Conservation (phyloP, 1,284 basidiomycete genomes). For the Leccinum angustisporum region DNA sequence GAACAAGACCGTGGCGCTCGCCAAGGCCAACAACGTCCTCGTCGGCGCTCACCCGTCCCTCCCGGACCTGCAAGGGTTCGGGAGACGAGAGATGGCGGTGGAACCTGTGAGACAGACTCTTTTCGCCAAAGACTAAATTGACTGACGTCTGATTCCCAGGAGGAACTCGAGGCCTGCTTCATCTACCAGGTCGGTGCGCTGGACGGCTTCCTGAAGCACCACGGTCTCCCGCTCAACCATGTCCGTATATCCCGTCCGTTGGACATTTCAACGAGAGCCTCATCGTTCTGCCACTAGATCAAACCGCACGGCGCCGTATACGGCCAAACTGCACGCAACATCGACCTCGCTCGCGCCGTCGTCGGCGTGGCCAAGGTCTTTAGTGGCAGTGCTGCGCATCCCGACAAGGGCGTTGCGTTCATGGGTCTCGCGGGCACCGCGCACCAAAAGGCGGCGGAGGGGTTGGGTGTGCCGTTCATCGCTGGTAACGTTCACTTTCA, state of each 20-base stretch:
- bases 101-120: constrained; percentile 42
- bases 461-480: constrained; percentile 55
- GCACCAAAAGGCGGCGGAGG: constrained; percentile 53
- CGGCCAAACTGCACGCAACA: constrained; percentile 51
- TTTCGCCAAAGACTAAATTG: not conserved
- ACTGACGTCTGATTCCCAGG: constrained; percentile 26
- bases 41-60: constrained; percentile 65
- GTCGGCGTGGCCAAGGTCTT: constrained; percentile 53
- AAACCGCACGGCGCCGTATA: constrained; percentile 62
- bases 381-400: constrained; percentile 20
- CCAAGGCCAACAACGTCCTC: constrained; percentile 49
- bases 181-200: constrained; percentile 65
- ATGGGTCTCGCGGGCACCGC: constrained; percentile 60
- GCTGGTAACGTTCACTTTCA: constrained; percentile 41
- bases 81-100: constrained; percentile 60
- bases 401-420: constrained; percentile 43
- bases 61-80: constrained; percentile 64
- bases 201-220: constrained; percentile 50
- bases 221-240: constrained; percentile 52
- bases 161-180: constrained; percentile 57
- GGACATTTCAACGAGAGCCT: not conserved
- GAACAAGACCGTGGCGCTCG: constrained; percentile 56
- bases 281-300: constrained; percentile 30
- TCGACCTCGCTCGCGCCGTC: constrained; percentile 51
- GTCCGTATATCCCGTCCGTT: constrained; percentile 29